Base-by-base conservation (phyloP, 2,329 filamentous ascomycete genomes). In the Fusarium pseudonygamai region DNA sequence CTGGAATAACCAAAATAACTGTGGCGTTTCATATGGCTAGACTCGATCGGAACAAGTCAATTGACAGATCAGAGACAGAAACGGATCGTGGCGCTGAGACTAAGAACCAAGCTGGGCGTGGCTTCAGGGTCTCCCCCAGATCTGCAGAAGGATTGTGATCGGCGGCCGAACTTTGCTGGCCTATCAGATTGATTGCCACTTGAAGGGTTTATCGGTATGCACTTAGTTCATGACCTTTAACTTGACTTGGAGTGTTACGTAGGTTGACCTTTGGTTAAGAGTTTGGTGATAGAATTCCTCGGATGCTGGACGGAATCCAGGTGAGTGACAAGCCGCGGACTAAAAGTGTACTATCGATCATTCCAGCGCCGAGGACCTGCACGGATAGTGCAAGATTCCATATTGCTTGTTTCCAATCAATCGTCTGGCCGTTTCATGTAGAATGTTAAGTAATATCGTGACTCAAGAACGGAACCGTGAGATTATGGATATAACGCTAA, bases 21-120 rank as follows among this genome's bases (percentile, higher is more conserved):
- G 26, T 3, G 6, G 24, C 16, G 15, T 26, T 13, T n/a, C 11
- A 16, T 16, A 2, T 8, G 6, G 6, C 13, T 16, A 2, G 3
- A 18, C 32, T 12, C 10, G n/a, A 15, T 18, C 15, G 22, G 32
- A 30, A 20, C 39, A 37, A 49, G 46, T 4, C 20, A 40, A 28
- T 22, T 34, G 60, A 22, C 26, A 43, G 30, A 50, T 53, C 45
- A 20, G 34, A 20, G 32, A 50, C 53, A 64, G 37, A 71, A 58
- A 28, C 64, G 28, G 53, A 71, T 11, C 30, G 28, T 64, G 61
- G 58, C 66, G 66, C 13, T 39, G 18, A 6, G 3, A 13, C 53
- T 30, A 52, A 7, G 22, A 52, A 56, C 43, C 6, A 4, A 28
- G 2, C 6, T 16, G 11, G 24, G 6, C 11, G 56, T 62, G 28